Conservation (phyloP, 805 yeast species). For the Starmerella bacillaris region DNA sequence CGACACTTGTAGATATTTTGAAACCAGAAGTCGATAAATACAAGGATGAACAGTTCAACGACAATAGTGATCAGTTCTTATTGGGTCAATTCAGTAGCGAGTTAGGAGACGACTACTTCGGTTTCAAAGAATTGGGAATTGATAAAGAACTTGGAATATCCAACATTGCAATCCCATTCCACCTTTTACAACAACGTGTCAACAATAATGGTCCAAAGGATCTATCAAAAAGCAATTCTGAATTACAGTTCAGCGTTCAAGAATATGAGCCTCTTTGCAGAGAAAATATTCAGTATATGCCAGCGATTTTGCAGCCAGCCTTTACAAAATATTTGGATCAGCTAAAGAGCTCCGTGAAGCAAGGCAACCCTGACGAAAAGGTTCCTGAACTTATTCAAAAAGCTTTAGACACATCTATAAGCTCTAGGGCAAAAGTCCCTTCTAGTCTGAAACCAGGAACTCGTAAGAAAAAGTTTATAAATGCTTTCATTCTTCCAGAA, state of each 20-base stretch:
- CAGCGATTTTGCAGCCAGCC: conserved; percentile 4
- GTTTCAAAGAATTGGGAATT: conserved; percentile 81
- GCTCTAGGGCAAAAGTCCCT: conserved; percentile 10
- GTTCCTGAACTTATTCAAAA: conserved; percentile 1
- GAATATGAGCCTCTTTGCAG: conserved; percentile 71
- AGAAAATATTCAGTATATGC: conserved; percentile 3
- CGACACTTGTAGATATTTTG: conserved; percentile 58
- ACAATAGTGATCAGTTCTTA: conserved; percentile 81
- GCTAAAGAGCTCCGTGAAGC: background rate
- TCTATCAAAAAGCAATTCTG: background rate
- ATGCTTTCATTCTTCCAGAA: conserved; percentile 14
- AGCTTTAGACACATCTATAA: conserved; percentile 2
- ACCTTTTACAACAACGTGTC: conserved; percentile 41
- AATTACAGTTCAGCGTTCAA: conserved; percentile 6
- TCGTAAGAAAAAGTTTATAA: conserved; percentile 32
- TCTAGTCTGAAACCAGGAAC: conserved; percentile 23
- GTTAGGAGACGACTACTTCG: conserved; percentile 94
- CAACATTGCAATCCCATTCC: conserved; percentile 75
- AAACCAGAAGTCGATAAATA: conserved; percentile 41
- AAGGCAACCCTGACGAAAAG: no score
- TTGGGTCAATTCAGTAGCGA: conserved; percentile 91
- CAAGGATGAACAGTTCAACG: conserved; percentile 63
- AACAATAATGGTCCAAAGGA: conserved; percentile 16
- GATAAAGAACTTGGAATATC: conserved; percentile 80
- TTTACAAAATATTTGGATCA: conserved; percentile 2